A percentile compares a stretch with the other conserved stretches of the same genome.
These are phyloP conservation scores for Prillingera fragicola DNA, from an alignment of 1,284 basidiomycete genomes.

Conservation along the genomic window DNA sequence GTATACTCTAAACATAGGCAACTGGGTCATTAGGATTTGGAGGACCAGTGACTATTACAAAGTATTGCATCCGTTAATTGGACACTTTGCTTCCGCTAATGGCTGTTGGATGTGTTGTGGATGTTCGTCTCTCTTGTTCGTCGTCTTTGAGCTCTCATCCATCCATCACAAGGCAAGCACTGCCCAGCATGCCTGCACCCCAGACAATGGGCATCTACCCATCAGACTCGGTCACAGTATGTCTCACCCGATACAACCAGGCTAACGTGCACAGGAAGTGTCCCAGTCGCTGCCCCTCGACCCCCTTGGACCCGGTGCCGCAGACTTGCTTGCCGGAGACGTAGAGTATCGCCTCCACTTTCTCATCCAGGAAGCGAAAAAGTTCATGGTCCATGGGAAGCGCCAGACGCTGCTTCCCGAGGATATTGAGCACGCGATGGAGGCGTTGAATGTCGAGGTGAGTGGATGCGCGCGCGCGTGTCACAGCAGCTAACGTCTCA, in stretches of 20 bases:
- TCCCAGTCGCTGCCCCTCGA: slow-evolving; percentile 81
- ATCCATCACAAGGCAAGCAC: background rate
- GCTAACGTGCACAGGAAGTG: slow-evolving; percentile 65
- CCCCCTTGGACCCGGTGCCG: slow-evolving; percentile 72
- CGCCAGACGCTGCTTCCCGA: slow-evolving; percentile 78
- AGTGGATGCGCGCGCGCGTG: too few species aligned
- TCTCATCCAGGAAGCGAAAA: slow-evolving; percentile 73
- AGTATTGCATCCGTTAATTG: too few species aligned
- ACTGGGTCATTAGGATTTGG: too few species aligned
- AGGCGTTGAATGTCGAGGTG: slow-evolving; percentile 85
- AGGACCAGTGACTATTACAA: too few species aligned
- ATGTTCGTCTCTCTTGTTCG: background rate
- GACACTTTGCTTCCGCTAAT: slow-evolving; percentile 1
- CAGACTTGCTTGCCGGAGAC: slow-evolving; percentile 83
- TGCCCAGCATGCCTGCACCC: slow-evolving; percentile 36
- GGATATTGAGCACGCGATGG: slow-evolving; percentile 89
- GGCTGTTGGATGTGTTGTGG: background rate
- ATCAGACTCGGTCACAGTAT: slow-evolving; percentile 35
- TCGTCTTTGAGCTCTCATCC: background rate
- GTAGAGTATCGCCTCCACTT: slow-evolving; percentile 92
- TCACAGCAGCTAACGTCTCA: slow-evolving; percentile 6
- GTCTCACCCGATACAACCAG: slow-evolving; percentile 1
- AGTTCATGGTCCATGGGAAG: slow-evolving; percentile 92
- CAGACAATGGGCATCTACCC: slow-evolving; percentile 42
- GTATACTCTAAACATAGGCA: too few species aligned